A percentile compares a stretch with the other conserved stretches of the same genome.
These are phyloP conservation scores for Phoma sp. DNA, from an alignment of 2,329 filamentous ascomycete species.

Conservation along the genomic window DNA sequence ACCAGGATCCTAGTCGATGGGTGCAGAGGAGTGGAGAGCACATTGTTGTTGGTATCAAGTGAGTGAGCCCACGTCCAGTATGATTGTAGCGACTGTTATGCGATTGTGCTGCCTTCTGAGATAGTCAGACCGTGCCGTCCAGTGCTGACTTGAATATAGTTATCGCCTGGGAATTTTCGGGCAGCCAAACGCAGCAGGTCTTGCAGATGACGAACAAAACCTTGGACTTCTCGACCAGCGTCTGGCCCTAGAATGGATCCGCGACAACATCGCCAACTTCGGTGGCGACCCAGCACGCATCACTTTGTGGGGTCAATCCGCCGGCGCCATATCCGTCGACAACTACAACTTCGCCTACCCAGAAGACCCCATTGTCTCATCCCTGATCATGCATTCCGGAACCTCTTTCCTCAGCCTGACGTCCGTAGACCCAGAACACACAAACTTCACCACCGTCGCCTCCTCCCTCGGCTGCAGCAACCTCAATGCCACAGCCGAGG, in stretches of 20 bases:
- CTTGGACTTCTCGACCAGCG: conserved; percentile 51
- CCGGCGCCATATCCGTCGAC: conserved; percentile 52
- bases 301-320: conserved; percentile 49
- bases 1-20: conserved; percentile 36
- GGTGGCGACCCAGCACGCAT: conserved; percentile 47
- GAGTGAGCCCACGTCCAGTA: conserved; percentile 21
- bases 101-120: neutral
- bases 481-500: conserved; percentile 29
- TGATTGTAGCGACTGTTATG: neutral
- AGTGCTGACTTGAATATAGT: conserved; percentile 10
- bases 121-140: neutral
- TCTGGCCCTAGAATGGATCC: conserved; percentile 48
- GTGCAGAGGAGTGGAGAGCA: conserved; percentile 45
- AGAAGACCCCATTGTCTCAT: conserved; percentile 55
- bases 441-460: conserved; percentile 51
- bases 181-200: conserved; percentile 46
- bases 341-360: conserved; percentile 58
- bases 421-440: conserved; percentile 29
- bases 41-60: conserved; percentile 45
- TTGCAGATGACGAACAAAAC: conserved; percentile 42
- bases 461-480: conserved; percentile 43
- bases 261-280: conserved; percentile 49
- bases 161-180: conserved; percentile 51
- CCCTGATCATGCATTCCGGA: conserved; percentile 37
- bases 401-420: conserved; percentile 21